A percentile compares a stretch with the other conserved stretches of the same genome.
These are phyloP conservation scores for Diaporthe helianthi DNA, from an alignment of 2,329 filamentous ascomycete genomes.

Conservation along the genomic window DNA sequence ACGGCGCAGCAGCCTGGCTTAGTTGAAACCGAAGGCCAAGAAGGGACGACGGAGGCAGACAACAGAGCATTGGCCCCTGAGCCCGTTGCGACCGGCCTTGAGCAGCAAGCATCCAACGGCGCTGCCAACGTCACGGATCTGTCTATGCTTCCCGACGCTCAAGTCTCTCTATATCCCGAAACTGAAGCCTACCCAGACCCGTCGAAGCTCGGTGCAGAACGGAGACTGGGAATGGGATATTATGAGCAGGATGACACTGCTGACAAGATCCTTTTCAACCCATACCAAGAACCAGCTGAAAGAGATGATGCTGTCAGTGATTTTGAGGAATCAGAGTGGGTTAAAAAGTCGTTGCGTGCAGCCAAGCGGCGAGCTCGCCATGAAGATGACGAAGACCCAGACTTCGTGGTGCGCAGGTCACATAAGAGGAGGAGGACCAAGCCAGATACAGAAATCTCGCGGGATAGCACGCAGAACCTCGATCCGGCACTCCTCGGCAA, in stretches of 20 bases:
- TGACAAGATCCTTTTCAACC: slow-evolving; percentile 66
- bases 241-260: slow-evolving; percentile 65
- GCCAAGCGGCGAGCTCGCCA: slow-evolving; percentile 60
- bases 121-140: slow-evolving; percentile 41
- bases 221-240: slow-evolving; percentile 65
- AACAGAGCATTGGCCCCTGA: not conserved
- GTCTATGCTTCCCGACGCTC: slow-evolving; percentile 23
- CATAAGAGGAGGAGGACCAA: slow-evolving; percentile 55
- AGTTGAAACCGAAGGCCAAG: slow-evolving; percentile 45
- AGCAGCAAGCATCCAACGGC: slow-evolving; percentile 37
- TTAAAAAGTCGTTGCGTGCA: slow-evolving; percentile 61
- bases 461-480: slow-evolving; percentile 51
- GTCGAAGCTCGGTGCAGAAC: slow-evolving; percentile 52
- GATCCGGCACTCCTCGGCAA: slow-evolving; percentile 57
- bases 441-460: slow-evolving; percentile 45
- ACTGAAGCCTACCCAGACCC: slow-evolving; percentile 56
- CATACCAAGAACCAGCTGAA: slow-evolving; percentile 60
- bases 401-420: slow-evolving; percentile 54
- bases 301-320: slow-evolving; percentile 49
- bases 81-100: slow-evolving; percentile 24
- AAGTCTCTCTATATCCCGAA: slow-evolving; percentile 26
- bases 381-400: slow-evolving; percentile 59
- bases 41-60: slow-evolving; percentile 43
- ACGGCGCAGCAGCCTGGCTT: slow-evolving; percentile 39
- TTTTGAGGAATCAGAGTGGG: slow-evolving; percentile 58